A percentile compares a stretch with the other conserved stretches of the same genome.
These are phyloP conservation scores for Moesziomyces globuligerus DNA, from an alignment of 1,284 basidiomycete genomes.

Conservation along the genomic window DNA sequence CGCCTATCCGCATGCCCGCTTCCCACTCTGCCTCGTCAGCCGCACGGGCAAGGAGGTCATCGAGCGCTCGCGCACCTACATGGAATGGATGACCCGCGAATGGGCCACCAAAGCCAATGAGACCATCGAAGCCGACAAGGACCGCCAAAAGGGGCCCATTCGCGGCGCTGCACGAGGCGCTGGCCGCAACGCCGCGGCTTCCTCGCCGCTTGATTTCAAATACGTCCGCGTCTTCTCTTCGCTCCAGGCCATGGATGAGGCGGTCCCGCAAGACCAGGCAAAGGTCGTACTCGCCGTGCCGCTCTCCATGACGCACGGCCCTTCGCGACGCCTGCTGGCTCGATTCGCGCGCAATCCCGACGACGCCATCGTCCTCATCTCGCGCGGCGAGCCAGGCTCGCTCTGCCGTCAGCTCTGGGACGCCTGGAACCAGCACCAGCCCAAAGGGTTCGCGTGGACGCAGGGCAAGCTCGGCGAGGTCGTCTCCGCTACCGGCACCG, in stretches of 20 bases:
- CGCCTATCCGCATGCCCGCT: constrained; percentile 73
- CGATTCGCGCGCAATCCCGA: constrained; percentile 81
- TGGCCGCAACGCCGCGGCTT: constrained; percentile 13
- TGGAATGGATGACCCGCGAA: constrained; percentile 97
- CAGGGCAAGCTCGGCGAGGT: constrained; percentile 86
- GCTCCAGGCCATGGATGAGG: constrained; percentile 80
- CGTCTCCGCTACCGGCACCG: constrained; percentile 66
- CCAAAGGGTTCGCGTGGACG: constrained; percentile 81
- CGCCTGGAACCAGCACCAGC: constrained; percentile 83
- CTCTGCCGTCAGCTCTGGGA: constrained; percentile 83
- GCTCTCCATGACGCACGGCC: constrained; percentile 89
- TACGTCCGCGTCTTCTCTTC: constrained; percentile 88
- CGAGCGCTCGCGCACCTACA: constrained; percentile 92
- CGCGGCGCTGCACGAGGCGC: constrained; percentile 4
- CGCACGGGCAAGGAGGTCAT: constrained; percentile 92
- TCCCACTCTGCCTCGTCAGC: constrained; percentile 84
- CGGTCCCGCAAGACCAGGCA: constrained; percentile 77
- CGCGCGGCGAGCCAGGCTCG: constrained; percentile 78
- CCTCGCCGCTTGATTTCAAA: constrained; percentile 58
- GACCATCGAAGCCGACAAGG: constrained; percentile 41
- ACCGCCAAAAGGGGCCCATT: constrained; percentile 3
- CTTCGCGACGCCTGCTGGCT: constrained; percentile 84
- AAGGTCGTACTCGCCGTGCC: constrained; percentile 95
- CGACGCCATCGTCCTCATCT: constrained; percentile 56
- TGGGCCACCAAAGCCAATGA: constrained; percentile 71